Evolutionary conservation across 495 filamentous ascomycete species (phyloP), one percentile per base, ranked within the genome.

Genomic region (Aspergillus nidulans): DNA sequence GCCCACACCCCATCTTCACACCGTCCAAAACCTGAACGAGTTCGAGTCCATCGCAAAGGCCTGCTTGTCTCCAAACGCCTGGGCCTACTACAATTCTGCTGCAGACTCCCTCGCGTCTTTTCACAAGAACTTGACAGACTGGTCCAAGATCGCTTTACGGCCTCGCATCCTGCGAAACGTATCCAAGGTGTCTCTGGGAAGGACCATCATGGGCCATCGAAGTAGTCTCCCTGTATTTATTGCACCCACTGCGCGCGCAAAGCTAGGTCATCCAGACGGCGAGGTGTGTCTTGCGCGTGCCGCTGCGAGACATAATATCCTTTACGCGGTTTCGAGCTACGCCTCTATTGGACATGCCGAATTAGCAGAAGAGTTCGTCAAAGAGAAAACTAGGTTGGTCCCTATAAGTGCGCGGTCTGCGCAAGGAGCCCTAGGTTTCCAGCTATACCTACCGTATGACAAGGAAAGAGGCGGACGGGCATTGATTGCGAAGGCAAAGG

Each of bases 101-200:
- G 88, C 89, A 1, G 88, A 85, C 4, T 87, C 90, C 64, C 70
- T 80, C 0, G 60, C 84, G 50, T 85, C 87, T 0, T 76, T 79
- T 49, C 55, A 69, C 3, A 67, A 72, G 24, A 83, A 83, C 58
- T 67, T 67, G 9, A 39, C 50, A 0, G 63, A 68, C 19, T 88
- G 82, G 59, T 57, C 74, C 20, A 69, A 74, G 6, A 82, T 91
- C 34, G 68, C 74, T 60, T 74, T 90, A 25, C 83, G 87, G 0
- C 89, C 89, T 6, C 76, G 85, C 18, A 73, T 90, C n/a, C 72
- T 91, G 58, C 69, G 79, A n/a, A 75, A 91, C 57, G 83, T 89
- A 15, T 70, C 64, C 6, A 57, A 59, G 34, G 48, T 51, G 1
- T 12, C 39, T 13, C 39, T 41, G 1, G 16, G 18, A 1, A 18